Evolutionary conservation across 2,329 filamentous ascomycete species (phyloP).

Genomic region (Beauveria caledonica): DNA sequence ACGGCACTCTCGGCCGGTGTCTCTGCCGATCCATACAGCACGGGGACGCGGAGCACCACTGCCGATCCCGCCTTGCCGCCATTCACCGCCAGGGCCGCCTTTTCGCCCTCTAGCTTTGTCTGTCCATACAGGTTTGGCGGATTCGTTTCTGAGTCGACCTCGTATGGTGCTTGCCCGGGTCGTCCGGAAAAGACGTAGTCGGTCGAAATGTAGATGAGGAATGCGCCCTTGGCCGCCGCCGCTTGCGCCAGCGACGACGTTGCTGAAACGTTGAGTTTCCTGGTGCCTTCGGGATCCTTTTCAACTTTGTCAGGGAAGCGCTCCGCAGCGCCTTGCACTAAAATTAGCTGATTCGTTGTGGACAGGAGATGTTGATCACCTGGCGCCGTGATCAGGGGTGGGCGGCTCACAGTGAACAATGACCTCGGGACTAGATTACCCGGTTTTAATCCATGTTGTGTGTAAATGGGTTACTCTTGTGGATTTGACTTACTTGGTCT

Average conservation of each 20-base stretch:
- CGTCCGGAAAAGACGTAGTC: slow-evolving; percentile 72
- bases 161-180: slow-evolving; percentile 78
- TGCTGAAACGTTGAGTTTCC: slow-evolving; percentile 65
- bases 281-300: slow-evolving; percentile 66
- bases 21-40: slow-evolving; percentile 73
- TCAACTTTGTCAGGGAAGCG: slow-evolving; percentile 82
- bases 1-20: slow-evolving; percentile 69
- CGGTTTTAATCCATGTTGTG: neutral
- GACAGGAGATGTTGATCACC: neutral
- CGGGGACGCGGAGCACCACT: slow-evolving; percentile 70
- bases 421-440: slow-evolving; percentile 53
- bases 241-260: slow-evolving; percentile 57
- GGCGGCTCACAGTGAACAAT: slow-evolving; percentile 66
- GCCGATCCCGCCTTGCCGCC: slow-evolving; percentile 45
- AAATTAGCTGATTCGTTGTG: neutral
- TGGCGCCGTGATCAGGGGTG: neutral
- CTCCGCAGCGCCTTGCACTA: slow-evolving; percentile 64
- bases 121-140: slow-evolving; percentile 71
- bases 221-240: slow-evolving; percentile 51
- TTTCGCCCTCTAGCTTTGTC: slow-evolving; percentile 53
- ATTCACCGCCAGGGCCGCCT: slow-evolving; percentile 57
- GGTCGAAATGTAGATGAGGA: slow-evolving; percentile 73
- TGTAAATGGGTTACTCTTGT: neutral
- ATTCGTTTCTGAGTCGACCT: slow-evolving; percentile 49
- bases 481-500: slow-evolving; percentile 41